phyloP scores from a whole-genome alignment of 345 rosid genomes.

The Kandelia obovata region DNA sequence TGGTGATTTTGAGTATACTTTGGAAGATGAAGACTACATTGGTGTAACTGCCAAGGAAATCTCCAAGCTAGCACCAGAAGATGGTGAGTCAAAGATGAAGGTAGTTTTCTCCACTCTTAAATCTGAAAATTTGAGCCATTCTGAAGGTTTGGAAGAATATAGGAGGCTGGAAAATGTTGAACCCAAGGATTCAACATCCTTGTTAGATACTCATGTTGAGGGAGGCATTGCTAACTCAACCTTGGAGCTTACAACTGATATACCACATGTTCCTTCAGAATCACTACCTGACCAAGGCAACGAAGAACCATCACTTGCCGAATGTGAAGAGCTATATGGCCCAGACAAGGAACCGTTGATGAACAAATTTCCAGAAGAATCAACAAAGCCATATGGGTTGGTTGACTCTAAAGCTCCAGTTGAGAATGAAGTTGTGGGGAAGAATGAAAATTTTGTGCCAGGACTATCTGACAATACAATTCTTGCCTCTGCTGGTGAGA shows the following conservation, averaged over 20 bases:
- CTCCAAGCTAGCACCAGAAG: conserved; percentile 46
- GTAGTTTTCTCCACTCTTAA: conserved; percentile 58
- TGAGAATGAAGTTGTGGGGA: conserved; percentile 31
- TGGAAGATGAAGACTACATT: conserved; percentile 78
- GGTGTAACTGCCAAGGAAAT: conserved; percentile 50
- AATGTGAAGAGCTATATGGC: conserved; percentile 86
- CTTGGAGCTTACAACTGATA: conserved; percentile 30
- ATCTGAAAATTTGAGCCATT: conserved; percentile 36
- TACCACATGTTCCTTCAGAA: conserved; percentile 32
- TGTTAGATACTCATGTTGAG: conserved; percentile 14
- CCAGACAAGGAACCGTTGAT: conserved; percentile 74
- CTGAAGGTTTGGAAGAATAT: conserved; percentile 24
- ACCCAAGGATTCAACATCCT: conserved; percentile 17
- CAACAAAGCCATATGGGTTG: conserved; percentile 19
- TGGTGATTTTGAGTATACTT: conserved; percentile 82
- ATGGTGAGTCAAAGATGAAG: conserved; percentile 57
- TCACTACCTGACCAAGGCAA: conserved; percentile 39
- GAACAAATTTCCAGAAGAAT: conserved; percentile 38
- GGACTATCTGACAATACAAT: conserved; percentile 20
- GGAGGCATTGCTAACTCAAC: conserved; percentile 20
- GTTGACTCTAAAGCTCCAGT: conserved; percentile 24
- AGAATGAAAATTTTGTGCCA: conserved; percentile 13
- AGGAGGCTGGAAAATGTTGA: conserved; percentile 33
- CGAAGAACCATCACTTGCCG: conserved; percentile 61
- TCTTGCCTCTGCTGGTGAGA: conserved; percentile 23